Evolutionary conservation across 768 basidiomycete genomes (phyloP), one percentile per base, ranked within the genome.

Genomic region (Panaeolus papilionaceus): DNA sequence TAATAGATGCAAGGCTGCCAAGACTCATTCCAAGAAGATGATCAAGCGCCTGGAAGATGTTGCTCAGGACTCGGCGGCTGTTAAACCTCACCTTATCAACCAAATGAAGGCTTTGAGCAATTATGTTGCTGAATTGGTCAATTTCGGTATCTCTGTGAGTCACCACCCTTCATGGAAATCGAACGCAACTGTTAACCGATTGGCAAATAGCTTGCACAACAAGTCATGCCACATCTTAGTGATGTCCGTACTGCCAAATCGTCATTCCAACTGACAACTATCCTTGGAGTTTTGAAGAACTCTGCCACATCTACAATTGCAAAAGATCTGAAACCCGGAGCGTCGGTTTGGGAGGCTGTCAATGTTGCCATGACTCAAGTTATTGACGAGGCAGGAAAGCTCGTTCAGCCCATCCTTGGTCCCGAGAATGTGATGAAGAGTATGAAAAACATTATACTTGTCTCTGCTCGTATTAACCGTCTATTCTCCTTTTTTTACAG

Each of bases 81-180:
- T 98, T 61, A 91, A 89, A 72, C 79, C 88, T 0, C 85, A 88
- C 73, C 84, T 95, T 37, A 81, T 92, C 12, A 87, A 90, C 3
- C 92, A 92, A 58, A 86, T 96, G 74, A 88, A 92, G 68, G 82
- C 83, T 2, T 76, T 95, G n/a, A 88, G 86, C 72, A 89, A 92
- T 66, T 81, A 86, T 37, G 89, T 94, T 0, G 88, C 90, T 1
- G 93, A 93, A 68, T 86, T 95, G 10, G 91, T 95, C 70, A 94
- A 96, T 78, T 94, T 97, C 75, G 94, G 94, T 75, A 93, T 98
- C 65, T 92, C 93, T 64, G 95, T 94, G 68, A 64, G 89, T 76
- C 18, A 26, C 61, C 51, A 5, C 38, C 20, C 20, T 39, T 42
- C 62, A 37, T 65, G 64, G 51, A 38, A 26, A 45, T 61, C 37